Conservation (phyloP, 1,284 basidiomycete genomes). For the Pascua sp. region DNA sequence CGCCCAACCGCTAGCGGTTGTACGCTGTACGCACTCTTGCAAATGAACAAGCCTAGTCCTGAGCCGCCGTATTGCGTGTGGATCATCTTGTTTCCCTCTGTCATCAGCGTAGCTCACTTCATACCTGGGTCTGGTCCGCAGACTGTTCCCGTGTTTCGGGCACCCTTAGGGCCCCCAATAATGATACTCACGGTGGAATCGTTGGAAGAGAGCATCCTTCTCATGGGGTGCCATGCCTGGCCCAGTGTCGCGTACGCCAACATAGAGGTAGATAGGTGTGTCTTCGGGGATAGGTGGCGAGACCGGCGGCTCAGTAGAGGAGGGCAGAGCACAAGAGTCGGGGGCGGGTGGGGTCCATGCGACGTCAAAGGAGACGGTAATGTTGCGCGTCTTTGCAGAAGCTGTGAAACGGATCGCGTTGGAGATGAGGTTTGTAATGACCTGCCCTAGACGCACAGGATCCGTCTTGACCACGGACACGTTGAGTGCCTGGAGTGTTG, state of each 20-base stretch:
- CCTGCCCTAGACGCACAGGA: conserved; percentile 46
- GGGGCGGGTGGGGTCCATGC: conserved; percentile 19
- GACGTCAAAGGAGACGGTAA: conserved; percentile 32
- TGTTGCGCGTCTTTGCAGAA: conserved; percentile 13
- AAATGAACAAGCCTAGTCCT: conserved; percentile 48
- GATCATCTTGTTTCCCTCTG: conserved; percentile 44
- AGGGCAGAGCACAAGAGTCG: neutral
- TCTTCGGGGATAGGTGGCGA: conserved; percentile 22
- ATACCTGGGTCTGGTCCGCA: neutral
- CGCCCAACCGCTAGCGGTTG: neutral
- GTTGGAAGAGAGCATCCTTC: conserved; percentile 41
- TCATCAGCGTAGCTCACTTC: neutral
- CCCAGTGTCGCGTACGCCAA: conserved; percentile 45
- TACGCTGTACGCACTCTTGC: conserved; percentile 15
- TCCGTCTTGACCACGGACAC: conserved; percentile 42
- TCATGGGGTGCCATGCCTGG: conserved; percentile 43
- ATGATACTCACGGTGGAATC: conserved; percentile 30
- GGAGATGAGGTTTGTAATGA: conserved; percentile 31
- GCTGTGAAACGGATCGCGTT: conserved; percentile 35
- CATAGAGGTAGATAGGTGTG: conserved; percentile 38
- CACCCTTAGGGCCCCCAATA: neutral
- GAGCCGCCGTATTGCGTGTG: conserved; percentile 48
- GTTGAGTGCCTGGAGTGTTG: conserved; percentile 22
- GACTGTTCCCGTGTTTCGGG: neutral
- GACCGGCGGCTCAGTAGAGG: conserved; percentile 7